A percentile compares a stretch with the other conserved stretches of the same genome.
Conservation (phyloP, 768 basidiomycete genomes). For the Cystobasidium onofrii region DNA sequence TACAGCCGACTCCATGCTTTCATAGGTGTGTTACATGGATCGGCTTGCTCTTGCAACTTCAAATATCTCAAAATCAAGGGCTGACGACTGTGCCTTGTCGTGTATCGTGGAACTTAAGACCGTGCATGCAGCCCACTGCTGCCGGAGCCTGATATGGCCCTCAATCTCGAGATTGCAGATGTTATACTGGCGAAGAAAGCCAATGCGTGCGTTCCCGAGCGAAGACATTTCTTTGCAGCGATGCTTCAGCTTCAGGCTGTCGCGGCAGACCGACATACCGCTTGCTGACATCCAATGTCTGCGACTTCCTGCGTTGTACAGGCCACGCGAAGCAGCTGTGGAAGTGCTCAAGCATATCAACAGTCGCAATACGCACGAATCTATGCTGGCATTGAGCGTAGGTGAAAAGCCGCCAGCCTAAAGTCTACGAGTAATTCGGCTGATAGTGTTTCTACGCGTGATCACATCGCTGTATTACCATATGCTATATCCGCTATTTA, state of each 20-base stretch:
- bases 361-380: constrained; percentile 83
- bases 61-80: not conserved
- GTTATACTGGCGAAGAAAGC: constrained; percentile 91
- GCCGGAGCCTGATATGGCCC: constrained; percentile 80
- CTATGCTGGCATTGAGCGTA: constrained; percentile 67
- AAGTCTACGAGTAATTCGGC: not conserved
- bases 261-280: constrained; percentile 2
- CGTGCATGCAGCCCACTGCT: constrained; percentile 79
- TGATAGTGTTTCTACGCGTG: not conserved
- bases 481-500: not conserved
- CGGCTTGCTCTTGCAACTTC: not conserved
- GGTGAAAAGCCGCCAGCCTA: constrained; percentile 25
- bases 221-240: not conserved
- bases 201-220: constrained; percentile 61
- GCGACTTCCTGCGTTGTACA: constrained; percentile 43
- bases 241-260: not conserved
- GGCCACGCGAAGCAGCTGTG: constrained; percentile 87
- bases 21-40: constrained; percentile 9
- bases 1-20: constrained; percentile 13
- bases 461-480: not conserved
- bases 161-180: constrained; percentile 88
- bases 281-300: constrained; percentile 1
- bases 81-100: not conserved
- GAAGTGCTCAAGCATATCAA: constrained; percentile 73
- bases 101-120: constrained; percentile 45